These are phyloP conservation scores for Aspergillus homomorphus DNA, from an alignment of 495 filamentous ascomycete genomes.

Conservation along the genomic window DNA sequence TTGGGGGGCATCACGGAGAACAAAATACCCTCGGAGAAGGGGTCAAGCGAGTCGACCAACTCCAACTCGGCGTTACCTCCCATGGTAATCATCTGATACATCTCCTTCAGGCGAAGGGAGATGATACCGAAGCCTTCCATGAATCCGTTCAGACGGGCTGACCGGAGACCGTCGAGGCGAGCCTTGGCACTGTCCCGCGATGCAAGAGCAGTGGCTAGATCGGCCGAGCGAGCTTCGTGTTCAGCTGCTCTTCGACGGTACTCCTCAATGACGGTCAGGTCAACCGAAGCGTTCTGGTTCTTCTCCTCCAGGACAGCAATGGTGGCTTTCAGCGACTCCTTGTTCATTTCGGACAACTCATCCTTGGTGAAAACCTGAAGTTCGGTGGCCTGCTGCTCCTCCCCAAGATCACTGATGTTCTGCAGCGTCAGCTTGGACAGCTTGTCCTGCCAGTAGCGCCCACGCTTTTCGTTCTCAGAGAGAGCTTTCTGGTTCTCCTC, in stretches of 20 bases:
- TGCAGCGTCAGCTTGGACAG: conserved; percentile 72
- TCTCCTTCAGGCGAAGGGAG: conserved; percentile 94
- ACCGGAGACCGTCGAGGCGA: conserved; percentile 85
- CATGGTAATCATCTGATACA: conserved; percentile 99
- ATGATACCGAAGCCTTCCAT: conserved; percentile 97
- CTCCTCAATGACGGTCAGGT: conserved; percentile 86
- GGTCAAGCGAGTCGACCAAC: conserved; percentile 90
- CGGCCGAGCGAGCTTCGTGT: conserved; percentile 73
- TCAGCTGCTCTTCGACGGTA: conserved; percentile 90
- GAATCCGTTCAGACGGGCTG: conserved; percentile 88
- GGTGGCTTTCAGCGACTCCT: conserved; percentile 77
- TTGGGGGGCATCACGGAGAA: conserved; percentile 99
- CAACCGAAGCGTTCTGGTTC: conserved; percentile 82
- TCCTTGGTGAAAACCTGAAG: conserved; percentile 82
- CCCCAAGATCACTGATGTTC: conserved; percentile 69
- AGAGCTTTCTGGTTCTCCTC: conserved; percentile 91
- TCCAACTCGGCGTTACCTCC: conserved; percentile 97
- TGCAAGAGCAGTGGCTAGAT: conserved; percentile 70
- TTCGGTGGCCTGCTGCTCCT: conserved; percentile 51
- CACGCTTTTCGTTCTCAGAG: conserved; percentile 78
- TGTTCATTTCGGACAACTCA: conserved; percentile 90
- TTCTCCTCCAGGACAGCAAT: conserved; percentile 92
- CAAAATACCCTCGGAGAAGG: conserved; percentile 93
- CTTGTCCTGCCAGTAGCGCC: conserved; percentile 85
- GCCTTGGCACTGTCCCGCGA: conserved; percentile 83